phyloP scores from a whole-genome alignment of 1,284 basidiomycete genomes.

The Uromyces viciae-fabae region DNA sequence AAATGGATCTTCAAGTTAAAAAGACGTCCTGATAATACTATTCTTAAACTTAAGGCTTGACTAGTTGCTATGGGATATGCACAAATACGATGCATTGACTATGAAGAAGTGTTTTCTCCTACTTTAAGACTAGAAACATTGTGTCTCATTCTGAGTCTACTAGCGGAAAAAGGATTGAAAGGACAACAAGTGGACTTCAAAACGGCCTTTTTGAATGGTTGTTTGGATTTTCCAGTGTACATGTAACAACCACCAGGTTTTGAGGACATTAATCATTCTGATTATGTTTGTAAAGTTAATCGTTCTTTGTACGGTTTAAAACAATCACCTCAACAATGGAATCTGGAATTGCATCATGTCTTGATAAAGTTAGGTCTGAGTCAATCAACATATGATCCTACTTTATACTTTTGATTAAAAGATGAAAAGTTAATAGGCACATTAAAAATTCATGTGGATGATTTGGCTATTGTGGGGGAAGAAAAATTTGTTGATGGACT shows the following conservation, averaged over 20 bases:
- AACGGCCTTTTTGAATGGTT: conserved; percentile 14
- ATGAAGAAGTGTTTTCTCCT: conserved; percentile 45
- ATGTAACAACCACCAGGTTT: conserved; percentile 11
- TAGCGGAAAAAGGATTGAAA: neutral
- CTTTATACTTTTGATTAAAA: neutral
- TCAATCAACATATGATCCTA: conserved; percentile 17
- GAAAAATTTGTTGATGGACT: neutral
- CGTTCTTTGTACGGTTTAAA: neutral
- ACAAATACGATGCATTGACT: conserved; percentile 42
- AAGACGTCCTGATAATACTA: neutral
- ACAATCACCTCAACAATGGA: neutral
- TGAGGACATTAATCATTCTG: neutral
- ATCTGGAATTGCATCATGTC: neutral
- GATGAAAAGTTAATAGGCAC: neutral
- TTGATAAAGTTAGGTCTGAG: neutral
- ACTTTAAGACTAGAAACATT: conserved; percentile 3
- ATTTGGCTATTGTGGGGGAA: neutral
- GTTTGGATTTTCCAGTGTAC: neutral
- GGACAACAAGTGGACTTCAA: conserved; percentile 33
- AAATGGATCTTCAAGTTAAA: conserved; percentile 36
- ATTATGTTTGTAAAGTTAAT: neutral
- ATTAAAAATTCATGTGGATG: neutral
- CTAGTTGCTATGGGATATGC: conserved; percentile 42
- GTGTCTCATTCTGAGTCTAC: conserved; percentile 5
- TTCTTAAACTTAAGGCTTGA: neutral